Evolutionary conservation across 192 early-diverging fungal genomes (phyloP).

Genomic region (Backusella macrospora): DNA sequence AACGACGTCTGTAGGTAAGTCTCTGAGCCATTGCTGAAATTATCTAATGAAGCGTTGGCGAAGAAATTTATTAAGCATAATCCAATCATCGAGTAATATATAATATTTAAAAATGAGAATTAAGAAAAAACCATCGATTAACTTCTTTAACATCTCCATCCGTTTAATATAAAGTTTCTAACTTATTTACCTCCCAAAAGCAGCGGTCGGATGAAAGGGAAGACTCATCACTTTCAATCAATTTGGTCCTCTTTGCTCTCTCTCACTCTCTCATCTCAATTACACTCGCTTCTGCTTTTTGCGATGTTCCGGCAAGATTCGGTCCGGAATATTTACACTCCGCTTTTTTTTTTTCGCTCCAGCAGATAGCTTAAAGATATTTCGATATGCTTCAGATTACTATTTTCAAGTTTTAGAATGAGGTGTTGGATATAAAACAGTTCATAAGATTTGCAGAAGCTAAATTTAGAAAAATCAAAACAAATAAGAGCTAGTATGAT

Average conservation of each 20-base stretch:
- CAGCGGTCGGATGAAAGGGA: conserved; percentile 19
- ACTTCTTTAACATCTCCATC: neutral
- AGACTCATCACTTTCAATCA: conserved; percentile 6
- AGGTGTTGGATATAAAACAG: no score
- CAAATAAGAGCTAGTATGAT: no score
- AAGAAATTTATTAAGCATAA: neutral
- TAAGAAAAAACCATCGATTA: neutral
- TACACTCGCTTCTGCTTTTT: neutral
- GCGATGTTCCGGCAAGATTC: neutral
- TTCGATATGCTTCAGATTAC: no score
- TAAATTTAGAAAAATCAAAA: no score
- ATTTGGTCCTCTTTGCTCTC: conserved; percentile 13
- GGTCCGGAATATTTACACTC: neutral
- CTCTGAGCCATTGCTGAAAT: conserved; percentile 68
- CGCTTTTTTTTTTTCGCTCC: neutral
- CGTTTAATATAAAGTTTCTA: neutral
- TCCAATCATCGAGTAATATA: neutral
- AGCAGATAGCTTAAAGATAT: no score
- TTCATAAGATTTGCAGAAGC: no score
- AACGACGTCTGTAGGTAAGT: conserved; percentile 82
- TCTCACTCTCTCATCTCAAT: neutral
- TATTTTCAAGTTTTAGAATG: no score
- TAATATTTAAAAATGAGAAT: neutral
- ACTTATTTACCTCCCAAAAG: conserved; percentile 17
- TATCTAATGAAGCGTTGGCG: conserved; percentile 1